phyloP scores from a whole-genome alignment of 306 rosid genomes.

The Trifolium subterraneum region DNA sequence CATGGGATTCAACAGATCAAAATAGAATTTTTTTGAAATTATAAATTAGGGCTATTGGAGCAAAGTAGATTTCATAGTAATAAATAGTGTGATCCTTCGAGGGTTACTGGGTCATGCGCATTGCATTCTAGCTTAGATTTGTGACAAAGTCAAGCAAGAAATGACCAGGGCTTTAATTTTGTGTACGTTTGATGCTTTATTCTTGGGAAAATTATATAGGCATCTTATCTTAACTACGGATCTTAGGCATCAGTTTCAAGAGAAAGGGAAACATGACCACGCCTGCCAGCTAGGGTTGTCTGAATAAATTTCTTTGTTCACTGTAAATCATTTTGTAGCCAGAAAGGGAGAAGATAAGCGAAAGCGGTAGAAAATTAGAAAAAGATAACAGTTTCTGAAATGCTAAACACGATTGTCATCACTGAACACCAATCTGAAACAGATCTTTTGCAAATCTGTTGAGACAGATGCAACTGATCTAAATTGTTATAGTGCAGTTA shows the following conservation, averaged over 20 bases:
- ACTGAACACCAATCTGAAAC: too few species aligned
- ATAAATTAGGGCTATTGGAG: background rate
- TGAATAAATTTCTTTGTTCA: background rate
- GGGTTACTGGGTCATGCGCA: background rate
- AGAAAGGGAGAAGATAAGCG: background rate
- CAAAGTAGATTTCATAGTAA: background rate
- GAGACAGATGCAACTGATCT: background rate
- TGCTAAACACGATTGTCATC: too few species aligned
- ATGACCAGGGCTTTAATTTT: background rate
- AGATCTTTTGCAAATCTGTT: background rate
- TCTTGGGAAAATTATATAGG: background rate
- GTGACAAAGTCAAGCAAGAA: too few species aligned
- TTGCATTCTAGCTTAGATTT: slow-evolving; percentile 7
- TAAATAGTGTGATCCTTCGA: slow-evolving; percentile 9
- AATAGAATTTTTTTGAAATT: background rate
- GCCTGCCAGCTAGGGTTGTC: slow-evolving; percentile 1
- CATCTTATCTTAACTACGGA: background rate
- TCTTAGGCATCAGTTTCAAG: slow-evolving; percentile 9
- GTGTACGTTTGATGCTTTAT: background rate
- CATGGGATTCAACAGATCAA: slow-evolving; percentile 15
- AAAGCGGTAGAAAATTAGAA: background rate
- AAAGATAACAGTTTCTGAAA: too few species aligned
- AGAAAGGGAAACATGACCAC: background rate
- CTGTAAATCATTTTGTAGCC: too few species aligned
- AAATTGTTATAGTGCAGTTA: background rate